phyloP scores from a whole-genome alignment of 352 stramenopile species.

The Pythium aquatile region DNA sequence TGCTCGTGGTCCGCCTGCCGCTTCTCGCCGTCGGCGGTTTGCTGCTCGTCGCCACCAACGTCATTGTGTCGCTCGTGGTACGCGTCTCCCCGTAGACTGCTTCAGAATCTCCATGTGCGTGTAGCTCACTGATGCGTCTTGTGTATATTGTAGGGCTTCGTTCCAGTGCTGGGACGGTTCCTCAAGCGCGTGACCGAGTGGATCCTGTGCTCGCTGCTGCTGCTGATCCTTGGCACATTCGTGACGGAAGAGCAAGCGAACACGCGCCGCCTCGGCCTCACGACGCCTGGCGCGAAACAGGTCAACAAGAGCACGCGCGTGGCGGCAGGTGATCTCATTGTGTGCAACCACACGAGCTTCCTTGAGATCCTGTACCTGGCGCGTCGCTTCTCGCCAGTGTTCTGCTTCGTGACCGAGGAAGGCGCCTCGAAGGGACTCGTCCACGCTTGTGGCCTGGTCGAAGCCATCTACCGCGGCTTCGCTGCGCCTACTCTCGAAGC shows the following conservation, averaged over 20 bases:
- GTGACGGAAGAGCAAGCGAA: constrained; percentile 70
- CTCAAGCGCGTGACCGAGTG: constrained; percentile 70
- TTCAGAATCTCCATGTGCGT: background rate
- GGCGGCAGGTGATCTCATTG: constrained; percentile 53
- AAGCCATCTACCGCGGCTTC: constrained; percentile 63
- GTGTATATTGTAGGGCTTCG: constrained; percentile 26
- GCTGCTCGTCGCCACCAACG: constrained; percentile 45
- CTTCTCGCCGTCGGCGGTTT: constrained; percentile 43
- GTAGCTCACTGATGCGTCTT: background rate
- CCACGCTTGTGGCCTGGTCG: constrained; percentile 60
- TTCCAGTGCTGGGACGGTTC: constrained; percentile 67
- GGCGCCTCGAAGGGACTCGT: constrained; percentile 53
- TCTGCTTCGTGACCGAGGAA: constrained; percentile 64
- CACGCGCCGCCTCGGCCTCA: constrained; percentile 67
- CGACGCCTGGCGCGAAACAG: constrained; percentile 38
- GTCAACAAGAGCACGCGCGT: constrained; percentile 38
- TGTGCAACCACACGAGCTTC: constrained; percentile 85
- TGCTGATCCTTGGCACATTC: constrained; percentile 67
- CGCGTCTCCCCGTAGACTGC: background rate
- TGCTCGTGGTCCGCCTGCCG: constrained; percentile 53
- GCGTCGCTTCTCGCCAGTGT: constrained; percentile 74
- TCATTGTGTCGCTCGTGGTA: constrained; percentile 53
- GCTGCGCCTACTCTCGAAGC: constrained; percentile 40
- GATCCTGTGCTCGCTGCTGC: constrained; percentile 66
- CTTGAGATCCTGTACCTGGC: constrained; percentile 77